phyloP scores from a whole-genome alignment of 345 rosid species.

The Moricandia arvensis region DNA sequence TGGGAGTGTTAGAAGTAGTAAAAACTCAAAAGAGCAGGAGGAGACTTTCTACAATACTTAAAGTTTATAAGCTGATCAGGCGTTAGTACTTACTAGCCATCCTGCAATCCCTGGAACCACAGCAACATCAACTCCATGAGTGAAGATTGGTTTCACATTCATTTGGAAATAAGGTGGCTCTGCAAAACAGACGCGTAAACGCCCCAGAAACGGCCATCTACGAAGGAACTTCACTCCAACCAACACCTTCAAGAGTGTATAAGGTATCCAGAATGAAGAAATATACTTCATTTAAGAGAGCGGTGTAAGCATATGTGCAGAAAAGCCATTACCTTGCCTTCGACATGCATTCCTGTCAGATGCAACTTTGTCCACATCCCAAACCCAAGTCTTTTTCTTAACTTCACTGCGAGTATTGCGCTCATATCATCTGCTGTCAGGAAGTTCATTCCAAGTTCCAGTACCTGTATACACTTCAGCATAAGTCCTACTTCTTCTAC shows the following conservation, averaged over 20 bases:
- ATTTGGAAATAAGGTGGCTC: conserved; percentile 98
- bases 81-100: conserved; percentile 75
- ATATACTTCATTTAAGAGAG: background rate
- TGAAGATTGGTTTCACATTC: conserved; percentile 78
- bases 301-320: background rate
- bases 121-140: conserved; percentile 81
- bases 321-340: conserved; percentile 72
- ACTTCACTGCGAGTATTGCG: conserved; percentile 82
- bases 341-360: conserved; percentile 92
- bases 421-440: conserved; percentile 94
- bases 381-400: conserved; percentile 89
- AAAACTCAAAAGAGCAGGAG: background rate
- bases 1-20: background rate
- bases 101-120: conserved; percentile 95
- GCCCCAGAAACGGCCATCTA: conserved; percentile 86
- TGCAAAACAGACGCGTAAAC: conserved; percentile 84
- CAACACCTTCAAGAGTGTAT: conserved; percentile 55
- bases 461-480: conserved; percentile 49
- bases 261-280: conserved; percentile 4
- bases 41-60: conserved; percentile 32
- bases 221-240: conserved; percentile 85
- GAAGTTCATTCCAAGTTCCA: conserved; percentile 90
- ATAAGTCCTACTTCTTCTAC: conserved; percentile 3
- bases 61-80: conserved; percentile 30
- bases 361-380: conserved; percentile 94